Conservation (phyloP, 2,329 filamentous ascomycete genomes). For the Ophiostoma sp. region DNA sequence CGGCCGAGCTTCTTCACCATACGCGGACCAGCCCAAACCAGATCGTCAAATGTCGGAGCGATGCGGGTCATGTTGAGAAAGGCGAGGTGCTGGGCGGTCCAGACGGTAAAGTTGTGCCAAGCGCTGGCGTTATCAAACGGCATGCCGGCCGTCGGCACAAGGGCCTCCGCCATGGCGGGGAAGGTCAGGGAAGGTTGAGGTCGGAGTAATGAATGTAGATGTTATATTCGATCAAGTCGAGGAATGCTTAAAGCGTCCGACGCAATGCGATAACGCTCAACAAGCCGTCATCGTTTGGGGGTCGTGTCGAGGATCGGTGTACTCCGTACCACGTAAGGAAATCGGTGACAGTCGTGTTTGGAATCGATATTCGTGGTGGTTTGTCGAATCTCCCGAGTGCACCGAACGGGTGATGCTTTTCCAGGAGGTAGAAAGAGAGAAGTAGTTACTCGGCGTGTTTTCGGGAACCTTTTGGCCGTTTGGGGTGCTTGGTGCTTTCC, state of each 20-base stretch:
- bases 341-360: neutral
- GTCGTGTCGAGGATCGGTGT: neutral
- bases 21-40: constrained; percentile 68
- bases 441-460: constrained; percentile 3
- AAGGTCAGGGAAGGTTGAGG: neutral
- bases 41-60: constrained; percentile 65
- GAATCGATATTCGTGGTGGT: neutral
- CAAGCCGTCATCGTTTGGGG: constrained; percentile 20
- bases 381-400: neutral
- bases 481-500: neutral
- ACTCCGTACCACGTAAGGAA: neutral
- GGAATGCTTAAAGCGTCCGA: constrained; percentile 6
- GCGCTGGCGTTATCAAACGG: constrained; percentile 45
- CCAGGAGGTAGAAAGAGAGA: neutral
- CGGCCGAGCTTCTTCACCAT: constrained; percentile 68
- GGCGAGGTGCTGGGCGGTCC: constrained; percentile 49
- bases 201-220: neutral
- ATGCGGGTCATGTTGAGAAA: constrained; percentile 52
- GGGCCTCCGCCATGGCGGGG: constrained; percentile 31
- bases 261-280: constrained; percentile 18
- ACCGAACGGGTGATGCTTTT: neutral
- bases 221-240: neutral
- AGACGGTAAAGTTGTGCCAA: constrained; percentile 57
- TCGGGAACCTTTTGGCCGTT: neutral
- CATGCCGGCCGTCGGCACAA: constrained; percentile 32